phyloP scores from a whole-genome alignment of 306 rosid species.

The Hippophae tibetana region DNA sequence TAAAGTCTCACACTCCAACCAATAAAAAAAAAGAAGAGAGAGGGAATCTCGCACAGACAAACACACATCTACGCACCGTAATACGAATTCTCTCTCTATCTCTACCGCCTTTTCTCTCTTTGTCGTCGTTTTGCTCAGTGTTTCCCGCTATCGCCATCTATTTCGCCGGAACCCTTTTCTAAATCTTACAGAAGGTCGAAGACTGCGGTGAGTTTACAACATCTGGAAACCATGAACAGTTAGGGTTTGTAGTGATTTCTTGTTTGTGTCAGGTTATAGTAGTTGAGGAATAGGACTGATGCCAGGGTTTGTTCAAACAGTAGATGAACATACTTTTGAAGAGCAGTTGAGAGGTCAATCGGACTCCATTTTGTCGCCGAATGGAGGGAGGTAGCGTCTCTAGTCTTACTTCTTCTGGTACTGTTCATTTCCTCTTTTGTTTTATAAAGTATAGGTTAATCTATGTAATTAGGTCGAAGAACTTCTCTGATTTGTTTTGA shows the following conservation, averaged over 20 bases:
- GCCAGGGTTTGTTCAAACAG: constrained; percentile 28
- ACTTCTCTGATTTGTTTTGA: constrained; percentile 28
- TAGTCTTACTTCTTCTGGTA: constrained; percentile 98
- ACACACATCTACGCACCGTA: background rate
- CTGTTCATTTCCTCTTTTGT: constrained; percentile 72
- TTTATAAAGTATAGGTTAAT: constrained; percentile 21
- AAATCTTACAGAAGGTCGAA: constrained; percentile 24
- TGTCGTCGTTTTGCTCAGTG: constrained; percentile 15
- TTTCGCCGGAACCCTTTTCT: constrained; percentile 78
- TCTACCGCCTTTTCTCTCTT: constrained; percentile 18
- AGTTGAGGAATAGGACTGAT: constrained; percentile 9
- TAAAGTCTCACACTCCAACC: too few species aligned
- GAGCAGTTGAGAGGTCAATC: constrained; percentile 70
- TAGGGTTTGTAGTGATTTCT: constrained; percentile 5
- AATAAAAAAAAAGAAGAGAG: too few species aligned
- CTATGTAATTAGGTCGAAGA: constrained; percentile 27
- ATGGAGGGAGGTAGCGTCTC: constrained; percentile 99
- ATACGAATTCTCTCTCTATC: constrained; percentile 11
- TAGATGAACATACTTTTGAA: constrained; percentile 64
- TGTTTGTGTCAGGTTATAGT: constrained; percentile 2
- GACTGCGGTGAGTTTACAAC: constrained; percentile 27
- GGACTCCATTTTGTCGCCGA: constrained; percentile 95
- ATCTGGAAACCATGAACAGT: constrained; percentile 14
- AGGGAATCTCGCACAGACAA: too few species aligned
- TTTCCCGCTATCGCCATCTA: constrained; percentile 17